Base-by-base conservation (phyloP, 352 stramenopile genomes). In the Pelagophyceae sp. region DNA sequence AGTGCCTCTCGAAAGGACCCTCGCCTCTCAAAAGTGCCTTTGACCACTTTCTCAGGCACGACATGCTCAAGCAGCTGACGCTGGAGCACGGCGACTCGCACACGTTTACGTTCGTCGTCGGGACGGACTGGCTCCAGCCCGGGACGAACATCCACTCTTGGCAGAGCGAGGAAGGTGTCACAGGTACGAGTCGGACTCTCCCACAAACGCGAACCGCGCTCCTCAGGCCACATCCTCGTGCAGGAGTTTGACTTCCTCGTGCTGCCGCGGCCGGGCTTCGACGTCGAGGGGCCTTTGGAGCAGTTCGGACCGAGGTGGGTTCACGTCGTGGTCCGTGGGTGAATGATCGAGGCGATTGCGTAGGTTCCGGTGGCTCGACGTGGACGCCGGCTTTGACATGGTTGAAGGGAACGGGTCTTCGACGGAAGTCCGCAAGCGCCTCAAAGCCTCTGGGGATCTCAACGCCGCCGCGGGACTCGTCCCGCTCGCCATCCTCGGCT, bases 181-280 rank as follows among this genome's bases (percentile, higher is more conserved):
- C 61, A 31, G n/a, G n/a, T n/a, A n/a, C n/a, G n/a, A n/a, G n/a
- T n/a, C n/a, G n/a, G n/a, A n/a, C n/a, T n/a, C n/a, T n/a, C n/a
- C n/a, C n/a, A n/a, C n/a, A n/a, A n/a, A n/a, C n/a, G n/a, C n/a
- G n/a, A n/a, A n/a, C n/a, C n/a, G n/a, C n/a, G n/a, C n/a, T n/a
- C n/a, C n/a, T n/a, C n/a, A n/a, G 61, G 61, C 29, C 61, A 71
- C 61, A 35, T 40, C 15, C 61, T 71, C 61, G 25, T 71, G n/a
- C 15, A 71, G 61, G 61, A 71, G 61, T 71, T 38, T 31, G 61
- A 71, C 61, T 71, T 71, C 33, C 33, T 71, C 29, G 61, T 71
- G 3, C 61, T 71, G 3, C 37, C 37, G 61, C 61, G 61, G n/a
- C 61, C 61, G n/a, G 31, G 61, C 29, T 40, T 40, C 61, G 15